Evolutionary conservation across 805 yeast species (phyloP).

Genomic region (Pichia nakasei): DNA sequence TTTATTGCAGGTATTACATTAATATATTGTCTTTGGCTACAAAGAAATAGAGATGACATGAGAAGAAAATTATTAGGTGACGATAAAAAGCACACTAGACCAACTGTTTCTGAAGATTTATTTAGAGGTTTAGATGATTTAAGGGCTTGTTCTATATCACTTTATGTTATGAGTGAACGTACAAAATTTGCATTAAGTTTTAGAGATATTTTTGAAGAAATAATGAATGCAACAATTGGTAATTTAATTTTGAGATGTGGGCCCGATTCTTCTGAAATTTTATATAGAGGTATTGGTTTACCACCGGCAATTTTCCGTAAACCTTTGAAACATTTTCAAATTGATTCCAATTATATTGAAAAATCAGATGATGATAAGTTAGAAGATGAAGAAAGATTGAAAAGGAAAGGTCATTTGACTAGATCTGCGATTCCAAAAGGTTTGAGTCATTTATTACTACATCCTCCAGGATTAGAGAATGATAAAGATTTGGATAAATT

Average conservation of each 20-base stretch:
- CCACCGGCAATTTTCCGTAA: constrained; percentile 51
- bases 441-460: constrained; percentile 39
- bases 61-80: constrained; percentile 48
- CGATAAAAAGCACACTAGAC: constrained; percentile 51
- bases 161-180: constrained; percentile 60
- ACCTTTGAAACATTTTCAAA: constrained; percentile 29
- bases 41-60: constrained; percentile 52
- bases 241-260: constrained; percentile 56
- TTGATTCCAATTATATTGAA: constrained; percentile 25
- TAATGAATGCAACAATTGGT: constrained; percentile 56
- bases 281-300: constrained; percentile 39
- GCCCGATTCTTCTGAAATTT: constrained; percentile 49
- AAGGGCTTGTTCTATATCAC: constrained; percentile 54
- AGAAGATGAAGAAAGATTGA: constrained; percentile 41
- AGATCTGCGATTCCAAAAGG: constrained; percentile 47
- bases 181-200: constrained; percentile 53
- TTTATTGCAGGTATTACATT: constrained; percentile 64
- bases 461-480: constrained; percentile 9
- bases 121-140: constrained; percentile 53
- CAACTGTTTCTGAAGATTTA: constrained; percentile 44
- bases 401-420: constrained; percentile 43
- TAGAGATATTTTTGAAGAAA: constrained; percentile 59
- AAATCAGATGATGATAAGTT: constrained; percentile 28
- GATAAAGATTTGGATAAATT: background rate
- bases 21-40: constrained; percentile 58